Evolutionary conservation across 2,329 filamentous ascomycete genomes (phyloP).

Genomic region (Lachnellula hyalina): DNA sequence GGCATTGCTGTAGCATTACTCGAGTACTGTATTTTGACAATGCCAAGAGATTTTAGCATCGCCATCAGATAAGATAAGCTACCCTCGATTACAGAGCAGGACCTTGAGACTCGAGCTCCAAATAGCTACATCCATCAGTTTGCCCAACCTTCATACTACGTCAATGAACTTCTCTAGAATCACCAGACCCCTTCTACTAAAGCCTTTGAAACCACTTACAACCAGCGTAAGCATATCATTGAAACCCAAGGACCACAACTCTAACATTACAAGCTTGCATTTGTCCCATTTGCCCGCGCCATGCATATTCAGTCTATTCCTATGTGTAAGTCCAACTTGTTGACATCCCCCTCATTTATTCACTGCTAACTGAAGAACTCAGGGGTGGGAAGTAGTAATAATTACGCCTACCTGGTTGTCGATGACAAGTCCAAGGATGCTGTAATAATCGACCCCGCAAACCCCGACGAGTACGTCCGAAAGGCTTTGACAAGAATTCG

Average conservation of each 20-base stretch:
- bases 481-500: neutral
- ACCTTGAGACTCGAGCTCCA: neutral
- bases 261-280: slow-evolving; percentile 16
- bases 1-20: too few relatives aligned
- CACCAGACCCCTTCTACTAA: slow-evolving; percentile 12
- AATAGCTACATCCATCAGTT: neutral
- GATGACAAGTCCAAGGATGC: slow-evolving; percentile 75
- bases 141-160: slow-evolving; percentile 2
- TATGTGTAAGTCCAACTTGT: slow-evolving; percentile 62
- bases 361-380: slow-evolving; percentile 10
- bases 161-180: slow-evolving; percentile 20
- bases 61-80: slow-evolving; percentile 9
- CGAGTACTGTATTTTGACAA: too few relatives aligned
- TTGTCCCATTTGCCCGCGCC: slow-evolving; percentile 27
- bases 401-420: slow-evolving; percentile 79
- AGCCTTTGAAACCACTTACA: slow-evolving; percentile 10
- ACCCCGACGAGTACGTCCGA: slow-evolving; percentile 63
- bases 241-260: neutral
- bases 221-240: slow-evolving; percentile 10
- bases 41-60: too few relatives aligned
- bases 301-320: slow-evolving; percentile 89
- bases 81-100: neutral
- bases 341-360: neutral
- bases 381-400: slow-evolving; percentile 76
- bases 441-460: slow-evolving; percentile 74